Evolutionary conservation across 768 basidiomycete species (phyloP).

Genomic region (Leccinellum albellum): DNA sequence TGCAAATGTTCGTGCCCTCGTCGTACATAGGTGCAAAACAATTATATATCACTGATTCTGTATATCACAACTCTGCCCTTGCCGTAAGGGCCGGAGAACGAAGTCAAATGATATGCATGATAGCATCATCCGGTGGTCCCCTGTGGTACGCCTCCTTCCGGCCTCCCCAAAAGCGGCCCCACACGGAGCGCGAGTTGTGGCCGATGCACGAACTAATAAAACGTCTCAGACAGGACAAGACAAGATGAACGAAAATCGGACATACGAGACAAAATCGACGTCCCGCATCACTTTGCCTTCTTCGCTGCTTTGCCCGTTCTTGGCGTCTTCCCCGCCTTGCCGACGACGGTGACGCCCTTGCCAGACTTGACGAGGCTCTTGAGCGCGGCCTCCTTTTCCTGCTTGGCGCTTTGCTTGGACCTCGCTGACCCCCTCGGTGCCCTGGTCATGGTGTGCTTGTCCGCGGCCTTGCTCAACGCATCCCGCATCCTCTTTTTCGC

Average conservation of each 20-base stretch:
- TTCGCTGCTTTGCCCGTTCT: constrained; percentile 10
- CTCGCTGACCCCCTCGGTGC: neutral
- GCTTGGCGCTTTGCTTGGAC: constrained; percentile 51
- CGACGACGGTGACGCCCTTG: constrained; percentile 84
- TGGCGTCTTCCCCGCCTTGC: constrained; percentile 51
- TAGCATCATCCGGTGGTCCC: neutral
- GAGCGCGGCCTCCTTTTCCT: constrained; percentile 81
- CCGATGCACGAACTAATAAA: neutral
- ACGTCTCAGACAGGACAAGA: neutral
- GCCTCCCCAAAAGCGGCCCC: neutral
- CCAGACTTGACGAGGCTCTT: constrained; percentile 80
- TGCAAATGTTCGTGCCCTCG: neutral
- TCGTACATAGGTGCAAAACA: neutral
- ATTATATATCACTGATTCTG: neutral
- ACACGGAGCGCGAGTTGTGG: neutral
- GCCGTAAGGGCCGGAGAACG: neutral
- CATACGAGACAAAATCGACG: constrained; percentile 2
- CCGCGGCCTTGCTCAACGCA: constrained; percentile 57
- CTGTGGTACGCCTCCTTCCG: neutral
- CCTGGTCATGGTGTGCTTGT: constrained; percentile 51
- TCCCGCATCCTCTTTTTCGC: constrained; percentile 65
- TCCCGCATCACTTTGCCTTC: constrained; percentile 24
- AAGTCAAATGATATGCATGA: neutral
- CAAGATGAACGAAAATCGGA: neutral
- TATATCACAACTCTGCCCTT: neutral